Conservation (phyloP, 139 green algal species). For the Yamagishiella unicocca region DNA sequence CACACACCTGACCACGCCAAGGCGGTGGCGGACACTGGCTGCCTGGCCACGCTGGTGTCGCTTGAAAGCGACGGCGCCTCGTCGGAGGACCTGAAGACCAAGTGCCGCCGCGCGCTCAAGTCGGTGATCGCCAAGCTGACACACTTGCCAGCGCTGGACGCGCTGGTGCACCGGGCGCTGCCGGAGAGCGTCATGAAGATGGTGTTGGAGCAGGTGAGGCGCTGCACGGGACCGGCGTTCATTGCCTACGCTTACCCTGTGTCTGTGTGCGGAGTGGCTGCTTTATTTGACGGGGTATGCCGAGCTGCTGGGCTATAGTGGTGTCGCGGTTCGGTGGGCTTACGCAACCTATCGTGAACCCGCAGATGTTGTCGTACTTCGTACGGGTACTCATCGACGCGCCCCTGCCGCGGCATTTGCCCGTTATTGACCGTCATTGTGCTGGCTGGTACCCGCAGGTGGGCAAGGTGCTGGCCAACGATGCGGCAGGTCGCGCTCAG, state of each 20-base stretch:
- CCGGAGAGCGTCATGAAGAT: constrained; percentile 86
- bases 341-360: no score
- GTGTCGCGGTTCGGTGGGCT: no score
- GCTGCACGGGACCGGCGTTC: not conserved
- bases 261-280: no score
- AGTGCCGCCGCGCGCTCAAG: constrained; percentile 87
- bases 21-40: constrained; percentile 85
- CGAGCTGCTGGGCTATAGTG: no score
- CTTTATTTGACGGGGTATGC: no score
- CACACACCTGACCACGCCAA: constrained; percentile 93
- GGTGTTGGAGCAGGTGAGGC: constrained; percentile 81
- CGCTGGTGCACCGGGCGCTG: constrained; percentile 79
- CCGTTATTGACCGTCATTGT: no score
- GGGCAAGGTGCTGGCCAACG: constrained; percentile 86
- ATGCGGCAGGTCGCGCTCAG: constrained; percentile 73
- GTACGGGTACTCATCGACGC: no score
- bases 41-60: constrained; percentile 76
- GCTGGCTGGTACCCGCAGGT: constrained; percentile 62
- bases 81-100: constrained; percentile 87
- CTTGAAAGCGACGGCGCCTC: constrained; percentile 63
- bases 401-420: no score
- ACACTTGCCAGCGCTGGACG: constrained; percentile 82
- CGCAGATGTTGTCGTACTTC: no score
- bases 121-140: constrained; percentile 86
- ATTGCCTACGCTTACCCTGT: not conserved